Evolutionary conservation across 2,329 filamentous ascomycete genomes (phyloP).

Genomic region (Thelonectria olida): DNA sequence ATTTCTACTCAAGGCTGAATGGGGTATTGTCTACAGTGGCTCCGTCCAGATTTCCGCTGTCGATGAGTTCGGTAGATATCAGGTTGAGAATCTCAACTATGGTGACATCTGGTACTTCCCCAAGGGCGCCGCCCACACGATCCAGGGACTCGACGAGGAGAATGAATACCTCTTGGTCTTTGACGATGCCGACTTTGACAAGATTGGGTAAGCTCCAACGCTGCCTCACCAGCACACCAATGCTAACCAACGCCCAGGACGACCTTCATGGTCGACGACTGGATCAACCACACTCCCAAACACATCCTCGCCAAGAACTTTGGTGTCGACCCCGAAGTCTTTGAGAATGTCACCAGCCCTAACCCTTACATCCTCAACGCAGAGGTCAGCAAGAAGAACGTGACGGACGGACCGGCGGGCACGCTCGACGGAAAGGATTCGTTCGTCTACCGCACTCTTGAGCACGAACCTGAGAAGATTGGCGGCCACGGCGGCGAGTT

Average conservation of each 20-base stretch:
- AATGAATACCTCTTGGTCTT: conserved; percentile 75
- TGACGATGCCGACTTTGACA: conserved; percentile 73
- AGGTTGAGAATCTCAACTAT: conserved; percentile 63
- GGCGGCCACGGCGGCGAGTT: conserved; percentile 70
- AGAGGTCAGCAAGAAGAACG: conserved; percentile 57
- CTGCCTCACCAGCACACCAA: not conserved
- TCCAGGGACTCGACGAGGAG: conserved; percentile 72
- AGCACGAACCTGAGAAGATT: conserved; percentile 64
- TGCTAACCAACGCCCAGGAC: conserved; percentile 55
- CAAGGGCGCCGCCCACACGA: conserved; percentile 69
- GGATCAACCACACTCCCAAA: conserved; percentile 73
- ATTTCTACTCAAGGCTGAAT: conserved; percentile 63
- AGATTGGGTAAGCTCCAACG: conserved; percentile 55
- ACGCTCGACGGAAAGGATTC: conserved; percentile 65
- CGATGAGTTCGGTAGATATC: conserved; percentile 67
- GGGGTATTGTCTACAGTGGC: conserved; percentile 70
- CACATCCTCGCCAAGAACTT: conserved; percentile 74
- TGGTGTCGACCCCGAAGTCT: conserved; percentile 67
- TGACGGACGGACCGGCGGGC: conserved; percentile 50
- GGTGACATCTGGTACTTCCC: conserved; percentile 77
- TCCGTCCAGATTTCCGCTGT: conserved; percentile 68
- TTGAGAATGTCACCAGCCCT: conserved; percentile 64
- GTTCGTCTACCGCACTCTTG: conserved; percentile 68
- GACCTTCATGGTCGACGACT: conserved; percentile 77
- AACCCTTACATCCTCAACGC: conserved; percentile 71